Base-by-base conservation (phyloP, 2,329 filamentous ascomycete species). In the Cercospora janseana region DNA sequence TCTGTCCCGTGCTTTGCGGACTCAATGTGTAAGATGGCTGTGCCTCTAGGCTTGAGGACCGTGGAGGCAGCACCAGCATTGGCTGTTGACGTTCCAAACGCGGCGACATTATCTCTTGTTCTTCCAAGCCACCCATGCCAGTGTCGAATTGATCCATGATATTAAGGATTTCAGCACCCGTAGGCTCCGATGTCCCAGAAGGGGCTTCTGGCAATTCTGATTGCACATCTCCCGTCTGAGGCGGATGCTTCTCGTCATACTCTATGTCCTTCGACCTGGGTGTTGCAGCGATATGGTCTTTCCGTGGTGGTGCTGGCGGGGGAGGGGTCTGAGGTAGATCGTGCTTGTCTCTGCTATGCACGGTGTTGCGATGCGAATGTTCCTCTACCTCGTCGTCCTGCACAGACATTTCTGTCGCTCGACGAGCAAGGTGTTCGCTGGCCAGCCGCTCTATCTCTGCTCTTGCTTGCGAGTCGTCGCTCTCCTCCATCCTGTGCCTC, bases 101-200 rank as follows among this genome's bases (percentile, higher is more conserved):
- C 4, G 90, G 90, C 55, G 90, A 95, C 89, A 95, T 95, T 65
- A 95, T 89, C 68, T 94, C 88, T 43, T 92, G 85, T 45, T 63
- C 62, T n/a, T 58, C 60, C 5, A 54, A 32, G 0, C 84, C 87
- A 44, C 83, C 82, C 21, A 82, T 82, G 43, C 82, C 82, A 64
- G 88, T 83, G 60, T 86, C 85, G 62, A 97, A 97, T 70, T 97
- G 93, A 56, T 89, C 88, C 88, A 98, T 97, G 67, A 98, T 97
- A 66, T 81, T 95, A 70, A 96, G 88, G 53, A 98, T 96, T 72
- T 98, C 93, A 44, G 82, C 82, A 43, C 80, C 80, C 40, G 65
- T 66, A 4, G 59, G 57, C 34, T 72, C 70, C 1, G 64, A 63
- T 1, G 54, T 56, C 4, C 65, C 67, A 32, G 69, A 62, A 9